These are phyloP conservation scores for Colletotrichum filicis DNA, from an alignment of 2,329 filamentous ascomycete genomes.

Conservation along the genomic window DNA sequence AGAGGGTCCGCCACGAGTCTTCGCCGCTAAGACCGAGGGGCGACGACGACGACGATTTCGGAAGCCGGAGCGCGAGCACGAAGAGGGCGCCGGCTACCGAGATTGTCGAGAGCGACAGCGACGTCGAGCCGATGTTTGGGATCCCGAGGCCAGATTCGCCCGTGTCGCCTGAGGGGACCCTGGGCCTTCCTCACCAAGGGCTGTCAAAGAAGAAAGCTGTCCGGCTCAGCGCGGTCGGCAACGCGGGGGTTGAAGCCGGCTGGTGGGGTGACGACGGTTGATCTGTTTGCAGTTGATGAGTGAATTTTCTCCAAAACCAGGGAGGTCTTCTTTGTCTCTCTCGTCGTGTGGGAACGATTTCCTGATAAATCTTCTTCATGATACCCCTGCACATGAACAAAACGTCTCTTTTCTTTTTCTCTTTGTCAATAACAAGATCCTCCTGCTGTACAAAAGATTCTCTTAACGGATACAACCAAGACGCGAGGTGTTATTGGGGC, in stretches of 20 bases:
- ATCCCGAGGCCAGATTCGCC: slow-evolving; percentile 53
- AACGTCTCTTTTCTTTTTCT: slow-evolving; percentile 13
- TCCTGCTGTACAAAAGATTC: slow-evolving; percentile 15
- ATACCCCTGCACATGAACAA: slow-evolving; percentile 34
- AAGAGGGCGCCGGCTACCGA: not conserved
- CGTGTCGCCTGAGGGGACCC: slow-evolving; percentile 35
- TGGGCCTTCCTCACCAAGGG: slow-evolving; percentile 12
- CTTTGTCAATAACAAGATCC: slow-evolving; percentile 23
- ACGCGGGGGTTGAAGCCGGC: slow-evolving; percentile 43
- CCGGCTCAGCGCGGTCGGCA: slow-evolving; percentile 54
- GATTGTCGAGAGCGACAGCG: slow-evolving; percentile 37
- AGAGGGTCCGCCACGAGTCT: slow-evolving; percentile 20
- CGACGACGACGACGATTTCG: not conserved
- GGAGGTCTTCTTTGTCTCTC: not conserved
- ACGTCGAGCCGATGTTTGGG: slow-evolving; percentile 37
- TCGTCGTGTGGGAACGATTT: not conserved
- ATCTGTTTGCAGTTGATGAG: not conserved
- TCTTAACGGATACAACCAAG: slow-evolving; percentile 2
- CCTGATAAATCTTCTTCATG: slow-evolving; percentile 30
- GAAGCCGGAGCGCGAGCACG: not conserved
- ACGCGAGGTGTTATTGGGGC: slow-evolving; percentile 19
- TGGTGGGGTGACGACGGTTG: slow-evolving; percentile 55
- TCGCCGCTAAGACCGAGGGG: slow-evolving; percentile 20
- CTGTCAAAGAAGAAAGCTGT: slow-evolving; percentile 52
- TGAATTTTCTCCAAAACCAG: not conserved